A percentile compares a stretch with the other conserved stretches of the same genome.
Conservation (phyloP, 2,329 filamentous ascomycete species). For the Alternaria solani region DNA sequence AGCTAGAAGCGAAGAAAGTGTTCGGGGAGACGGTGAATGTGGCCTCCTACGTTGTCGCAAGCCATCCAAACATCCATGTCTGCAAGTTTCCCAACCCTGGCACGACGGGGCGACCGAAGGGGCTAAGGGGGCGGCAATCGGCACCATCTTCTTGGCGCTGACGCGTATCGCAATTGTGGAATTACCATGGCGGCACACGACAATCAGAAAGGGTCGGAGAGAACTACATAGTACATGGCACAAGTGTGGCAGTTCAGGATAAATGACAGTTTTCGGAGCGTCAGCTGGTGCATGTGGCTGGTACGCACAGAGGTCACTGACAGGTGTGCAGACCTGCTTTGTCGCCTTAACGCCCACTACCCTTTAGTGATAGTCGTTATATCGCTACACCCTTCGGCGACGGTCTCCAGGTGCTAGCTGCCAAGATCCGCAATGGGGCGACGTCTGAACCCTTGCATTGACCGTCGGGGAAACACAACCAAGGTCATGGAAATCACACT, state of each 20-base stretch:
- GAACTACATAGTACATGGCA: neutral
- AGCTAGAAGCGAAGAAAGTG: neutral
- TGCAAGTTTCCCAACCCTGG: slow-evolving; percentile 17
- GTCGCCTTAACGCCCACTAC: neutral
- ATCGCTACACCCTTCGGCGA: neutral
- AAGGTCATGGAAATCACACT: too few species aligned
- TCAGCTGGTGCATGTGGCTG: neutral
- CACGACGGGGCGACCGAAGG: slow-evolving; percentile 20
- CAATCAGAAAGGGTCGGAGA: neutral
- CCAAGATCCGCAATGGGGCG: too few species aligned
- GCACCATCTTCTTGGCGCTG: slow-evolving; percentile 33
- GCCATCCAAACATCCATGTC: slow-evolving; percentile 16
- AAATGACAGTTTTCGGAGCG: too few species aligned
- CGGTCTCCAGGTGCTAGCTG: too few species aligned
- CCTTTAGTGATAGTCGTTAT: neutral
- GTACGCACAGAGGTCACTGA: neutral
- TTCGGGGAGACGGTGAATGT: neutral
- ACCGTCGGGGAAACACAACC: too few species aligned
- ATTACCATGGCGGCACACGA: slow-evolving; percentile 4
- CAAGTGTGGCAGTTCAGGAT: neutral
- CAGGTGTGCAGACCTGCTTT: neutral
- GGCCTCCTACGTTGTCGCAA: slow-evolving; percentile 11
- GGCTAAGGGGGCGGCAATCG: slow-evolving; percentile 32
- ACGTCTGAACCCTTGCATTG: too few species aligned
- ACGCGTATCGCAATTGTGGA: slow-evolving; percentile 22